Evolutionary conservation across 768 basidiomycete genomes (phyloP), one percentile per base, ranked within the genome.

Genomic region (Termitomyces sp.): DNA sequence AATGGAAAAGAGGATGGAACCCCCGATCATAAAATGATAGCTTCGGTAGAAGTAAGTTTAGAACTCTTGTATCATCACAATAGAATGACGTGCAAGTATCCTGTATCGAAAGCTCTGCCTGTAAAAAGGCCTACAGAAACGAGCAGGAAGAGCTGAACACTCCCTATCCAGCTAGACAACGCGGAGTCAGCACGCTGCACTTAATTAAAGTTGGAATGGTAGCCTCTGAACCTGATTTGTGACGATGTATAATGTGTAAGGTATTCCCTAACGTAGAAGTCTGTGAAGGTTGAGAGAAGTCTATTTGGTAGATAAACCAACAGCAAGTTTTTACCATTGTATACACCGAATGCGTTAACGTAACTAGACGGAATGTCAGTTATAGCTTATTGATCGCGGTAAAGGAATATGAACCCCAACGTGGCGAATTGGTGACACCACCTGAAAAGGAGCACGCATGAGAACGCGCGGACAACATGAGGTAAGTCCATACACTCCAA

Each of bases 161-260:
- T 70, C 6, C 68, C 69, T 52, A 71, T 70, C 70, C 70, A 71
- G 41, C 70, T 70, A 30, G 13, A 34, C n/a, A 16, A 53, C n/a
- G 9, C 3, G 3, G 18, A 54, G 33, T 34, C 15, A 34, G 56
- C 31, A 51, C 15, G 48, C 6, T 16, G 27, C 44, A 48, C 12
- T 37, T 42, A 27, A n/a, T 16, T n/a, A 27, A 15, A 16, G 31
- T 18, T 9, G 27, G 36, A 13, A 51, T 46, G 37, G 36, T 6
- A 55, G 5, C 12, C 22, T 48, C 13, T 60, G 12, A 30, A 66
- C 69, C 67, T 65, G 50, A 70, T 70, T 62, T 68, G 63, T 4
- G 68, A 68, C 2, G 68, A 65, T 4, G 68, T 55, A 49, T 65
- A 64, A 37, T 58, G 44, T 4, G 61, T 59, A 13, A 70, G 63